phyloP scores from a whole-genome alignment of 352 stramenopile genomes.

The Globisporangium splendens region DNA sequence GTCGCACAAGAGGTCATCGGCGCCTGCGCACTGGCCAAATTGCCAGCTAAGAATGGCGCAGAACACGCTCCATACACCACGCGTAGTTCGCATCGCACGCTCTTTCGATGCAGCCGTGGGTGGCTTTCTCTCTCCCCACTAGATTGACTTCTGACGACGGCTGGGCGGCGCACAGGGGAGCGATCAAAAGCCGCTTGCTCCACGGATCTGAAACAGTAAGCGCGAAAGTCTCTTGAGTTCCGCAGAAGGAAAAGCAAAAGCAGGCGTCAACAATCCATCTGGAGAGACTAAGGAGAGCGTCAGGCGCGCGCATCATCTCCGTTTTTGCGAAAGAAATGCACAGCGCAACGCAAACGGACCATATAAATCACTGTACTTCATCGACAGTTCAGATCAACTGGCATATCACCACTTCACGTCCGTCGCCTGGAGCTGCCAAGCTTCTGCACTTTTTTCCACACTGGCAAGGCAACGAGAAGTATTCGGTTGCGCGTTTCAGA shows the following conservation, averaged over 20 bases:
- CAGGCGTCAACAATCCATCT: not conserved
- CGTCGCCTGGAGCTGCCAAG: not conserved
- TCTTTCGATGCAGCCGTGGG: not conserved
- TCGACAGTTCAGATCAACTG: too few relatives aligned
- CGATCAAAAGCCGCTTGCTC: not conserved
- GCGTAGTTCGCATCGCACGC: not conserved
- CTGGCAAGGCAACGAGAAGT: not conserved
- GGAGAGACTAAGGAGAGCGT: too few relatives aligned
- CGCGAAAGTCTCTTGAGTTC: not conserved
- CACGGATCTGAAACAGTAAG: not conserved
- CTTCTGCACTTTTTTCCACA: not conserved
- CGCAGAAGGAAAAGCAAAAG: not conserved
- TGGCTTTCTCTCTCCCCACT: not conserved
- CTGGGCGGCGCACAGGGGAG: not conserved
- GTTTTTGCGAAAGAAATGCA: too few relatives aligned
- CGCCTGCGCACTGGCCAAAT: not conserved
- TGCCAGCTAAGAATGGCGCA: not conserved
- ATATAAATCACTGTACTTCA: too few relatives aligned
- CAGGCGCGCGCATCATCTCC: too few relatives aligned
- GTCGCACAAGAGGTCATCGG: constrained; percentile 18
- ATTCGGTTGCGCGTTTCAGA: too few relatives aligned
- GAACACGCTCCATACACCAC: not conserved
- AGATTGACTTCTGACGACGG: not conserved
- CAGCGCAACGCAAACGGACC: too few relatives aligned
- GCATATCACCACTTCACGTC: not conserved